Percentiles rank a stretch among this genome's conserved stretches.
These are phyloP conservation scores for Peterozyma xylosa DNA, from an alignment of 805 yeast species.

Conservation along the genomic window DNA sequence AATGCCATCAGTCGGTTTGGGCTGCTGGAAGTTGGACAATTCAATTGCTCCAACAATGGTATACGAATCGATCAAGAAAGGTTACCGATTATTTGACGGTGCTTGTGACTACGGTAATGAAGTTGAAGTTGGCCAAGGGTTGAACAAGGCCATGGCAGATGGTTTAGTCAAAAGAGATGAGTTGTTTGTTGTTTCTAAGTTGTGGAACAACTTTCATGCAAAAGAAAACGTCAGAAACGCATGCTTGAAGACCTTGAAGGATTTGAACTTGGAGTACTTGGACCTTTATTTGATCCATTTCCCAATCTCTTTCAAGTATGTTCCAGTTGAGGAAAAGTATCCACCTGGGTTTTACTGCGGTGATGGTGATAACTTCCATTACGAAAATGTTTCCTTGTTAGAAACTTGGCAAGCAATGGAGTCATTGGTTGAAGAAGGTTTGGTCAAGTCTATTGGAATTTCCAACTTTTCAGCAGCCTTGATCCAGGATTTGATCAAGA, in stretches of 20 bases:
- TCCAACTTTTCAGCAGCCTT: conserved; percentile 43
- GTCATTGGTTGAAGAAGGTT: conserved; percentile 32
- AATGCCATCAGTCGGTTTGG: conserved; percentile 76
- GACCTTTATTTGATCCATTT: conserved; percentile 44
- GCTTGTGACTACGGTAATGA: conserved; percentile 65
- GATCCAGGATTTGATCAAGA: conserved; percentile 37
- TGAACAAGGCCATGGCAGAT: conserved; percentile 53
- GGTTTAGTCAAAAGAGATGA: conserved; percentile 66
- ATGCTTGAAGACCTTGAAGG: conserved; percentile 30
- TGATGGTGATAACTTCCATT: conserved; percentile 32
- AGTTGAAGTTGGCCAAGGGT: conserved; percentile 56
- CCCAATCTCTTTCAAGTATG: conserved; percentile 40
- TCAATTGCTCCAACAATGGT: conserved; percentile 62
- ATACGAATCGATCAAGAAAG: conserved; percentile 73
- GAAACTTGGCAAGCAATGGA: conserved; percentile 49
- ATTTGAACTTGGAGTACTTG: conserved; percentile 36
- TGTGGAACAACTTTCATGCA: conserved; percentile 43
- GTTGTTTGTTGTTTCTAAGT: conserved; percentile 65
- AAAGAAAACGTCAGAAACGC: conserved; percentile 35
- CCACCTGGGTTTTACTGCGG: conserved; percentile 40
- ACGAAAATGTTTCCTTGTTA: conserved; percentile 36
- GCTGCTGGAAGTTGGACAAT: conserved; percentile 75
- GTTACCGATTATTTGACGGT: conserved; percentile 66
- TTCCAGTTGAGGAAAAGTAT: conserved; percentile 34
- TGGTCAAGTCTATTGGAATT: conserved; percentile 42